Percentiles rank a stretch among this genome's conserved stretches.
phyloP scores from a whole-genome alignment of 129 eudicot genomes.

The Saussurea involucrata region DNA sequence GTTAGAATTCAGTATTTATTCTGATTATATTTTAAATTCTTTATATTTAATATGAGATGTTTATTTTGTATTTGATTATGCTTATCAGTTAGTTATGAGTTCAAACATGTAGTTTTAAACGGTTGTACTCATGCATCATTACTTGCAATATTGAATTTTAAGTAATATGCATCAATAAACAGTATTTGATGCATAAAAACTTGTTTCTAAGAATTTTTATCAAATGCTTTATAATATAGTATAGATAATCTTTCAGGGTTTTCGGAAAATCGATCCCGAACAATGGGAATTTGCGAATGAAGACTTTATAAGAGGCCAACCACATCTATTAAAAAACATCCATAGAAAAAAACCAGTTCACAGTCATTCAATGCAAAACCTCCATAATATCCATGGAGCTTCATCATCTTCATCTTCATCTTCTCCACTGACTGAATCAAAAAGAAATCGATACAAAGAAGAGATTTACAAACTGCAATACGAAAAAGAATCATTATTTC shows the following conservation, averaged over 20 bases:
- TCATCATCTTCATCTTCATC: conserved; percentile 11
- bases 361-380: conserved; percentile 55
- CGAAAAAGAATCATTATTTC: conserved; percentile 43
- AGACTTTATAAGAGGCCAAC: conserved; percentile 66
- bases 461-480: conserved; percentile 51
- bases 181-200: no score
- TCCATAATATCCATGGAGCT: conserved; percentile 40
- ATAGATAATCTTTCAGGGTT: conserved; percentile 62
- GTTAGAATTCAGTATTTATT: no score
- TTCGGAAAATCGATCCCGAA: conserved; percentile 84
- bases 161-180: no score
- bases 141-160: no score
- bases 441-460: conserved; percentile 50
- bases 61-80: no score
- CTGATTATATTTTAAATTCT: no score
- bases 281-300: conserved; percentile 94
- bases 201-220: no score
- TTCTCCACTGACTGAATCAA: conserved; percentile 51
- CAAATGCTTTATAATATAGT: no score
- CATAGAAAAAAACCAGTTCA: conserved; percentile 76
- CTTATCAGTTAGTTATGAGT: no score
- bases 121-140: no score
- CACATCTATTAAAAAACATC: conserved; percentile 70
- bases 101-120: no score
- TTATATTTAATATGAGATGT: no score